Evolutionary conservation across 2,329 filamentous ascomycete genomes (phyloP).

Genomic region (Diaporthe batatas): DNA sequence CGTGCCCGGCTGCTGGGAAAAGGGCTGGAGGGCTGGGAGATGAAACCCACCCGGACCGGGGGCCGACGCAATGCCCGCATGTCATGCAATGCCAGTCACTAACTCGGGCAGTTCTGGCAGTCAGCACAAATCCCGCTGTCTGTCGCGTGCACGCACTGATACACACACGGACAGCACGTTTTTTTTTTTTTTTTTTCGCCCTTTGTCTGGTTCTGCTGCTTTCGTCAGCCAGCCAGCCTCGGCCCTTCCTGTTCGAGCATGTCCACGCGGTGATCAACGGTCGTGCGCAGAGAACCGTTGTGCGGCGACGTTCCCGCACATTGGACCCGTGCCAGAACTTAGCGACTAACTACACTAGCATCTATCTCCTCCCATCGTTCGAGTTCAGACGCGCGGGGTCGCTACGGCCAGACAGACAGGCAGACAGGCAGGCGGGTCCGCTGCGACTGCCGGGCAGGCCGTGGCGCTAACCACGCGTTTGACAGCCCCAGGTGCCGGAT

Average conservation of each 20-base stretch:
- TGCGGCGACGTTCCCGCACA: neutral
- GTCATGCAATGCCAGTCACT: slow-evolving; percentile 18
- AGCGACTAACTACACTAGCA: too few species aligned
- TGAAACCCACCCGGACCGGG: slow-evolving; percentile 20
- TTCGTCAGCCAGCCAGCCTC: too few species aligned
- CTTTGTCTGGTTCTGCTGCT: too few species aligned
- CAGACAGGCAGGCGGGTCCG: neutral
- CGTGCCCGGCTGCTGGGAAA: too few species aligned
- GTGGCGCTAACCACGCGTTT: neutral
- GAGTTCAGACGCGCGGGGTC: neutral
- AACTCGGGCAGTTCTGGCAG: too few species aligned
- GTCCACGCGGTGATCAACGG: slow-evolving; percentile 17
- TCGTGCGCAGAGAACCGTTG: neutral
- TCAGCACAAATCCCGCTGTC: neutral
- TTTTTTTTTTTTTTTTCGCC: neutral
- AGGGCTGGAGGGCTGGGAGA: slow-evolving; percentile 1
- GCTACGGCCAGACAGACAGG: neutral
- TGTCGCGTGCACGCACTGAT: neutral
- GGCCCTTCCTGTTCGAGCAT: slow-evolving; percentile 29
- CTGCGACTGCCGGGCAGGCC: slow-evolving; percentile 15
- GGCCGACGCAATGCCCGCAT: slow-evolving; percentile 9
- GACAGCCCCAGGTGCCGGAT: slow-evolving; percentile 1
- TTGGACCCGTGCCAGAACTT: too few species aligned
- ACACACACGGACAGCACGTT: neutral
- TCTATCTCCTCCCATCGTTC: too few species aligned